Evolutionary conservation across 768 basidiomycete genomes (phyloP).

Genomic region (Serendipita sp.): DNA sequence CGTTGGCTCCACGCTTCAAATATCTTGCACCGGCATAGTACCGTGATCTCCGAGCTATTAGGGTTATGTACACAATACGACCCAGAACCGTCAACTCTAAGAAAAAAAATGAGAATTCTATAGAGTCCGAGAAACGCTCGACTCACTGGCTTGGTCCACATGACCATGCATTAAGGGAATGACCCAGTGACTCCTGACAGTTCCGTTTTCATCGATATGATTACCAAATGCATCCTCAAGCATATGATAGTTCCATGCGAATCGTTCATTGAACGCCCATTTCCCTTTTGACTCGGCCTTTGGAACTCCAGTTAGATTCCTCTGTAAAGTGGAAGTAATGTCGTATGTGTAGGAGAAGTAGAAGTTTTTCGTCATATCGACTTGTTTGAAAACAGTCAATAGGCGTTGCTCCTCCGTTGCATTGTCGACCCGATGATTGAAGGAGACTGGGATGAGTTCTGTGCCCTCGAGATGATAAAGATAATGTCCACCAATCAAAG

Average conservation of each 20-base stretch:
- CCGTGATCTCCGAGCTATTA: conserved; percentile 88
- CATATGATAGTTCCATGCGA: conserved; percentile 91
- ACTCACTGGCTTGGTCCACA: conserved; percentile 93
- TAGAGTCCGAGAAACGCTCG: neutral
- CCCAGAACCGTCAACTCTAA: conserved; percentile 81
- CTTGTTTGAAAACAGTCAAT: conserved; percentile 84
- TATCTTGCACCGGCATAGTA: conserved; percentile 94
- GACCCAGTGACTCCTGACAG: conserved; percentile 58
- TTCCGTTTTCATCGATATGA: neutral
- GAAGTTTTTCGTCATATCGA: conserved; percentile 98
- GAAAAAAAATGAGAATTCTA: neutral
- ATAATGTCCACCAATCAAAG: conserved; percentile 87
- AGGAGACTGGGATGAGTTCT: conserved; percentile 60
- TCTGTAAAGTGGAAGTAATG: conserved; percentile 86
- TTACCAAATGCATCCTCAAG: conserved; percentile 24
- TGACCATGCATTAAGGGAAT: conserved; percentile 88
- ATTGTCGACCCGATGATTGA: conserved; percentile 71
- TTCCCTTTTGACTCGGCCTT: conserved; percentile 15
- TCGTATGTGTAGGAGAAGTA: conserved; percentile 99
- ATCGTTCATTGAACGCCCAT: conserved; percentile 71
- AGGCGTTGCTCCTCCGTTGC: conserved; percentile 74
- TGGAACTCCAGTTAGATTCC: conserved; percentile 56
- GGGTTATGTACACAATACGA: conserved; percentile 75
- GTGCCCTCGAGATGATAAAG: conserved; percentile 91
- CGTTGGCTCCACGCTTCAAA: conserved; percentile 85